A percentile compares a stretch with the other conserved stretches of the same genome.
Evolutionary conservation across 306 rosid genomes (phyloP).

Genomic region (Rubus idaeus): DNA sequence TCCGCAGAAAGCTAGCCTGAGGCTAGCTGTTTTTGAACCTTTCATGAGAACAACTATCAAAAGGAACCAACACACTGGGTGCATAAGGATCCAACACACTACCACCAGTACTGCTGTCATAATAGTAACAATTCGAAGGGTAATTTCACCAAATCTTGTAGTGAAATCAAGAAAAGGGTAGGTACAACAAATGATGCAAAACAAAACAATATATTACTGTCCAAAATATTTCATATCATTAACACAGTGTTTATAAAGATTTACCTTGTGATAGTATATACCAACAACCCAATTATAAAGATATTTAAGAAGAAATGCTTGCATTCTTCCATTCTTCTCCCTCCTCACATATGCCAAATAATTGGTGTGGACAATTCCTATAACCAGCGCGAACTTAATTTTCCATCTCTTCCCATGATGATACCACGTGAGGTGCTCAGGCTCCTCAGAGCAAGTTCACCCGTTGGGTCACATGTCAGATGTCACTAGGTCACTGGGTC

Average conservation of each 20-base stretch:
- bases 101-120: slow-evolving; percentile 1
- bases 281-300: slow-evolving; percentile 84
- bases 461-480: no score
- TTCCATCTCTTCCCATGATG: slow-evolving; percentile 99
- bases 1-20: no score
- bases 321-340: slow-evolving; percentile 78
- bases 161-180: not conserved
- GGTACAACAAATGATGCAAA: not conserved
- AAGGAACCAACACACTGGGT: not conserved
- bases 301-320: slow-evolving; percentile 69
- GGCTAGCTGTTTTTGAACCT: no score
- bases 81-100: not conserved
- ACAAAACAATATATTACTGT: not conserved
- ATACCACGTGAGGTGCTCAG: slow-evolving; percentile 95
- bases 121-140: not conserved
- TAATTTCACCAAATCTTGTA: not conserved
- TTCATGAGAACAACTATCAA: not conserved
- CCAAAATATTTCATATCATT: not conserved
- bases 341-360: slow-evolving; percentile 95
- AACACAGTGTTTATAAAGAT: slow-evolving; percentile 16
- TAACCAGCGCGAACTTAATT: slow-evolving; percentile 67
- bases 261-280: slow-evolving; percentile 92
- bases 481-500: no score
- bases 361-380: slow-evolving; percentile 93
- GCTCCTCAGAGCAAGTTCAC: no score